Percentiles rank a stretch among this genome's conserved stretches.
phyloP scores from a whole-genome alignment of 2,329 filamentous ascomycete genomes.

The Microdochium nivale region DNA sequence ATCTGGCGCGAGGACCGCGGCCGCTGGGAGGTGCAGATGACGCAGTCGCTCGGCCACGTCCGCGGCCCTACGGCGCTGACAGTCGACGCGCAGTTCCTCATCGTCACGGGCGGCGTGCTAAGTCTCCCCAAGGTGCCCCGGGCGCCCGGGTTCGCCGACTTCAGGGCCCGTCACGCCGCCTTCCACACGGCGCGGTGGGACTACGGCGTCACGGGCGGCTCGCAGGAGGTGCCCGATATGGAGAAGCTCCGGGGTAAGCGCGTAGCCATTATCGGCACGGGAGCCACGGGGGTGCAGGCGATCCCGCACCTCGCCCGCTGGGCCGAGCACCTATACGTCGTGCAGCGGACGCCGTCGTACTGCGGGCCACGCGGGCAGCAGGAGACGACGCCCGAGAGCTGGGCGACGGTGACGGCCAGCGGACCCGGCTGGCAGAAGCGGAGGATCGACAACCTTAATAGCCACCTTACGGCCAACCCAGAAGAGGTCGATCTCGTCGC shows the following conservation, averaged over 20 bases:
- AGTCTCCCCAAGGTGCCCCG: slow-evolving; percentile 27
- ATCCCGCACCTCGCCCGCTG: slow-evolving; percentile 18
- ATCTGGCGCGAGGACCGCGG: slow-evolving; percentile 25
- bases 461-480: slow-evolving; percentile 17
- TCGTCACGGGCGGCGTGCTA: slow-evolving; percentile 11
- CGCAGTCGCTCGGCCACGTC: background rate
- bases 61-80: background rate
- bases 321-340: slow-evolving; percentile 26
- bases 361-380: slow-evolving; percentile 12
- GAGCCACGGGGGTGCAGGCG: slow-evolving; percentile 14
- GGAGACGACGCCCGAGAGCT: background rate
- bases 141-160: slow-evolving; percentile 20
- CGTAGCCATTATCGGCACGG: slow-evolving; percentile 16
- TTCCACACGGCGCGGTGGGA: slow-evolving; percentile 16
- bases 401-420: background rate
- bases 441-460: slow-evolving; percentile 28
- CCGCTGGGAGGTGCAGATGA: background rate
- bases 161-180: slow-evolving; percentile 13
- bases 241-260: slow-evolving; percentile 23
- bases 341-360: slow-evolving; percentile 27
- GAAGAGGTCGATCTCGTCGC: slow-evolving; percentile 23
- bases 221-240: slow-evolving; percentile 2
- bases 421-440: slow-evolving; percentile 28
- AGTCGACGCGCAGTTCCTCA: slow-evolving; percentile 1
- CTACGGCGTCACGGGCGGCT: slow-evolving; percentile 17